A percentile compares a stretch with the other conserved stretches of the same genome.
These are phyloP conservation scores for Geranium brycei DNA, from an alignment of 345 rosid species.

Conservation along the genomic window DNA sequence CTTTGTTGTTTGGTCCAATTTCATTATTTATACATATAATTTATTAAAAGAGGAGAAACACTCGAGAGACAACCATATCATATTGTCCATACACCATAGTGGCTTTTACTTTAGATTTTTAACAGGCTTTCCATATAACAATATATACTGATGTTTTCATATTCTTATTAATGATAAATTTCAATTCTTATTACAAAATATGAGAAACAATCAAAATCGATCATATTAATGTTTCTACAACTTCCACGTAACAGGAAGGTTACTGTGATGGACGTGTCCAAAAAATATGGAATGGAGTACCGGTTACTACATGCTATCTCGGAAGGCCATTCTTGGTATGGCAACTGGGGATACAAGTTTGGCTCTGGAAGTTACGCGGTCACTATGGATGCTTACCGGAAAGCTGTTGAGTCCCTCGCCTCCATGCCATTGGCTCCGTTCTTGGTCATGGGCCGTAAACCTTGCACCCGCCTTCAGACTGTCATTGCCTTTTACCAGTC, in stretches of 20 bases:
- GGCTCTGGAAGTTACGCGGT: conserved; percentile 51
- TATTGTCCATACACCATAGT: no score
- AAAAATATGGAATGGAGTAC: conserved; percentile 48
- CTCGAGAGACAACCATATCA: no score
- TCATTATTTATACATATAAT: no score
- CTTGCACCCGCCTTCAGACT: conserved; percentile 34
- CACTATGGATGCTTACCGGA: conserved; percentile 34
- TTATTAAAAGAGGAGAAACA: no score
- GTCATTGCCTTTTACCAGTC: conserved; percentile 39
- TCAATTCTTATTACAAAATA: no score
- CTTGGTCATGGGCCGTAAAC: conserved; percentile 28
- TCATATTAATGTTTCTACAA: not conserved
- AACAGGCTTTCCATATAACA: no score
- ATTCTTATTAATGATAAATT: no score
- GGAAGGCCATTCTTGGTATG: conserved; percentile 55
- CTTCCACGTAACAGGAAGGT: conserved; percentile 28
- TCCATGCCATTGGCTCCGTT: conserved; percentile 28
- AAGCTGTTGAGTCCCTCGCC: conserved; percentile 35
- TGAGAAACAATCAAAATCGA: no score
- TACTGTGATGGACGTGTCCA: conserved; percentile 67
- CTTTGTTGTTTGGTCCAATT: no score
- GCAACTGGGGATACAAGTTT: conserved; percentile 57
- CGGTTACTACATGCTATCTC: conserved; percentile 48
- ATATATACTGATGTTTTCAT: no score
- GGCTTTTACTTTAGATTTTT: no score